These are phyloP conservation scores for Arabidopsis hybrid DNA, from an alignment of 441 rosid genomes.

Conservation along the genomic window DNA sequence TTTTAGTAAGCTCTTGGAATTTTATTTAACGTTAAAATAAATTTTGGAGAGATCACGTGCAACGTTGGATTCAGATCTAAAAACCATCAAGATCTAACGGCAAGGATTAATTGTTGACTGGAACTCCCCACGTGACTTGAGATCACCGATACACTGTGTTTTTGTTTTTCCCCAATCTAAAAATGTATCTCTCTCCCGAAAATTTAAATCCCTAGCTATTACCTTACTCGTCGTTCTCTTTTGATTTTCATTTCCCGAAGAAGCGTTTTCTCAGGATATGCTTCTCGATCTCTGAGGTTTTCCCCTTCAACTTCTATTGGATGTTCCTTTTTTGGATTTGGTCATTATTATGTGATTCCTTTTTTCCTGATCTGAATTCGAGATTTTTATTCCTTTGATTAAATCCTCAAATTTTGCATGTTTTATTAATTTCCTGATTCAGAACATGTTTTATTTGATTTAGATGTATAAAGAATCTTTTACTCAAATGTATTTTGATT, in stretches of 20 bases:
- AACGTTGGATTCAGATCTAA: slow-evolving; percentile 26
- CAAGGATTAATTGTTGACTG: slow-evolving; percentile 27
- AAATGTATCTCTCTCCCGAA: neutral
- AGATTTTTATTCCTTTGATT: slow-evolving; percentile 3
- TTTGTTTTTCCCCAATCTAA: neutral
- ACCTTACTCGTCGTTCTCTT: slow-evolving; percentile 5
- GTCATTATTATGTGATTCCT: neutral
- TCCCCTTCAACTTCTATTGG: neutral
- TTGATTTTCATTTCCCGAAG: slow-evolving; percentile 9
- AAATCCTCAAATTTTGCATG: neutral
- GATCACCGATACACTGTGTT: slow-evolving; percentile 22
- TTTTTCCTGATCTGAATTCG: slow-evolving; percentile 21
- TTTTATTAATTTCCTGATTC: neutral
- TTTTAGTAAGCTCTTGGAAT: no score
- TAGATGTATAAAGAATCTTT: neutral
- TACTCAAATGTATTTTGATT: slow-evolving; percentile 24
- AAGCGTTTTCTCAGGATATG: slow-evolving; percentile 2
- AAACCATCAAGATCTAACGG: slow-evolving; percentile 41
- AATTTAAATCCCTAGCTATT: slow-evolving; percentile 23
- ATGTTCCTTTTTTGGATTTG: neutral
- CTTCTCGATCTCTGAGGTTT: slow-evolving; percentile 34
- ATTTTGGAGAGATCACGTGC: slow-evolving; percentile 16
- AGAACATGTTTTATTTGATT: neutral
- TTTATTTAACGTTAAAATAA: neutral
- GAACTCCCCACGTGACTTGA: slow-evolving; percentile 39